Conservation (phyloP, 345 rosid species). For the Aethionema arabicum region DNA sequence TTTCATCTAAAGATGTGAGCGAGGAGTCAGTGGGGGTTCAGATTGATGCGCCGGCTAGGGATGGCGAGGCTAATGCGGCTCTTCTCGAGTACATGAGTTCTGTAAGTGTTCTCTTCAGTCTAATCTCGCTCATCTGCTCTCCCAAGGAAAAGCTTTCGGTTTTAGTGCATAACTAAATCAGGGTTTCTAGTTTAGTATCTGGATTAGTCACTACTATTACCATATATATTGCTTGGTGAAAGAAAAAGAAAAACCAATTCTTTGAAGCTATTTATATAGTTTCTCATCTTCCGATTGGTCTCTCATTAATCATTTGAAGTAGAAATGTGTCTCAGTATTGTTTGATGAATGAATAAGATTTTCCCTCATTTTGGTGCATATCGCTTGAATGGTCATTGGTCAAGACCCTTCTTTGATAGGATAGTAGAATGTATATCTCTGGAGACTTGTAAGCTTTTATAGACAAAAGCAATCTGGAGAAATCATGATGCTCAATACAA, state of each 20-base stretch:
- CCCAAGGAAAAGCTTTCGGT: not conserved
- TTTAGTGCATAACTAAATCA: slow-evolving; percentile 4
- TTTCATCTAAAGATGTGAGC: slow-evolving; percentile 53
- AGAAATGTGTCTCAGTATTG: slow-evolving; percentile 1
- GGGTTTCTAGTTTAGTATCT: not conserved
- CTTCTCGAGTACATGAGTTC: slow-evolving; percentile 85
- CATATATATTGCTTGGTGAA: not conserved
- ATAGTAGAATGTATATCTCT: slow-evolving; percentile 10
- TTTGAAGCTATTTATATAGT: not conserved
- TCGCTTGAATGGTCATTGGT: not conserved
- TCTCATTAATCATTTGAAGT: slow-evolving; percentile 11
- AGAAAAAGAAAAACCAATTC: not conserved
- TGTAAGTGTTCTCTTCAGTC: slow-evolving; percentile 39
- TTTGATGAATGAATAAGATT: slow-evolving; percentile 9
- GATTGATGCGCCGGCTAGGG: slow-evolving; percentile 91
- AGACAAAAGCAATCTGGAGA: not conserved
- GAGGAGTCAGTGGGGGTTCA: slow-evolving; percentile 84
- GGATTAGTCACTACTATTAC: not conserved
- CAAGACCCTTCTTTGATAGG: slow-evolving; percentile 5
- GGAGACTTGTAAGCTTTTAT: slow-evolving; percentile 2
- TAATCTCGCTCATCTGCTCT: not conserved
- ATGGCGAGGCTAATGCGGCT: slow-evolving; percentile 92
- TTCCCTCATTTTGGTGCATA: not conserved
- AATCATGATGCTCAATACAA: not conserved
- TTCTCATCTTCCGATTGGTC: not conserved